Evolutionary conservation across 495 filamentous ascomycete genomes (phyloP), one percentile per base, ranked within the genome.

Genomic region (Penicillium lividum): DNA sequence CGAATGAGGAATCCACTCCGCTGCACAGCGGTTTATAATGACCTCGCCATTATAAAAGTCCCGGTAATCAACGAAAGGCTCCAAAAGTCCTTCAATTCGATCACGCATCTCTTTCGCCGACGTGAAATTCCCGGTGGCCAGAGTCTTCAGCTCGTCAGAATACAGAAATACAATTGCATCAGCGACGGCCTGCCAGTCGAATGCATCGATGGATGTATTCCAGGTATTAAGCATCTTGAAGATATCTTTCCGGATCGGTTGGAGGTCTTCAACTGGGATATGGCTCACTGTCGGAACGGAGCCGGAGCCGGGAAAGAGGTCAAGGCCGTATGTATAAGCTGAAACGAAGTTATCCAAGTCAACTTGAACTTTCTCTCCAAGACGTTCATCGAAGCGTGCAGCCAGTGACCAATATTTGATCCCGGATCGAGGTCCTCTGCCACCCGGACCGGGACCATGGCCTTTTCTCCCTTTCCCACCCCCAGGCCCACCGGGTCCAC

Each of bases 271-370:
- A 3, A 62, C 13, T 13, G 67, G 67, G 7, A 78, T 65, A 42
- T 76, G 61, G 1, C 49, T 42, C 31, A 89, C 60, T 33, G 85
- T 68, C 0, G 83, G 85, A 18, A 82, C 64, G 0, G 51, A 51
- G 9, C 68, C 59, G 33, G 68, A 53, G 3, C 65, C 45, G 4
- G 57, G 57, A 61, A 82, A 83, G 15, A 87, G 58, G 57, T 86
- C 80, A 29, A 84, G 51, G 5, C 71, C 74, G 56, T 85, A 82
- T 36, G 74, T 78, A 56, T 80, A 86, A 3, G 79, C 83, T 0
- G 82, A 83, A 11, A 88, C 81, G 68, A 89, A 84, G 48, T 78
- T 64, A 0, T 84, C 82, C 59, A 83, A 88, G 67, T 89, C 83
- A 29, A 89, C 53, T 18, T 42, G 51, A 0, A 84, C 80, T 44